Evolutionary conservation across 352 stramenopile species (phyloP), one percentile per base, ranked within the genome.

Genomic region (Lagenidium sp.): DNA sequence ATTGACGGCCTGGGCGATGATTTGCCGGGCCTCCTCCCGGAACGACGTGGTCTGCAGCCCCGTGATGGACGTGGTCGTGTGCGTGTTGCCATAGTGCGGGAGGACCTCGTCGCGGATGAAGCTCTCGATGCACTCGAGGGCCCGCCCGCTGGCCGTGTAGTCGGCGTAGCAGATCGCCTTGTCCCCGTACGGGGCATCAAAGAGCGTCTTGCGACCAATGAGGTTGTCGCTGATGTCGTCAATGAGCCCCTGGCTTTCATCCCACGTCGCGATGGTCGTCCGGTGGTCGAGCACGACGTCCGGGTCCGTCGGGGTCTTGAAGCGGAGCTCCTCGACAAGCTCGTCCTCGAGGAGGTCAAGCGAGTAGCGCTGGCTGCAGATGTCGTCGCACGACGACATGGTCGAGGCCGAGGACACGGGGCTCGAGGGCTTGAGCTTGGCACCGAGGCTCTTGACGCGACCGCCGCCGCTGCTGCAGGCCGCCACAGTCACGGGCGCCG

Each of bases 71-170:
- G 63, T 81, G 13, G 72, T 84, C 4, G 94, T 97, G 64, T 98
- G 94, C n/a, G 94, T 98, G 59, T 98, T 98, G 26, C 86, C 91
- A 56, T 97, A 97, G 35, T 91, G 69, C 1, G 91, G 89, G 35
- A 96, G 44, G 26, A 96, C 92, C 11, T 77, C 57, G 21, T 79
- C 24, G 22, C 48, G 26, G 6, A 98, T 57, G 46, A 94, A 97
- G 19, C 69, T 43, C 59, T 97, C 91, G n/a, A 97, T 82, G 28
- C 57, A 79, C 38, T 39, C 51, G 3, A 96, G 42, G 6, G 82
- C 69, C 41, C 82, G 66, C 36, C 86, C 82, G 18, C 68, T 90
- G 10, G 88, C 91, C n/a, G 87, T 96, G 31, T 85, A 94, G 64
- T 97, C 91, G 37, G 69, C 85, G 56, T 97, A 97, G 8, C 83